Evolutionary conservation across 176 grass and related monocot genomes (phyloP).

Genomic region (Ampelocalamus luodianensis): DNA sequence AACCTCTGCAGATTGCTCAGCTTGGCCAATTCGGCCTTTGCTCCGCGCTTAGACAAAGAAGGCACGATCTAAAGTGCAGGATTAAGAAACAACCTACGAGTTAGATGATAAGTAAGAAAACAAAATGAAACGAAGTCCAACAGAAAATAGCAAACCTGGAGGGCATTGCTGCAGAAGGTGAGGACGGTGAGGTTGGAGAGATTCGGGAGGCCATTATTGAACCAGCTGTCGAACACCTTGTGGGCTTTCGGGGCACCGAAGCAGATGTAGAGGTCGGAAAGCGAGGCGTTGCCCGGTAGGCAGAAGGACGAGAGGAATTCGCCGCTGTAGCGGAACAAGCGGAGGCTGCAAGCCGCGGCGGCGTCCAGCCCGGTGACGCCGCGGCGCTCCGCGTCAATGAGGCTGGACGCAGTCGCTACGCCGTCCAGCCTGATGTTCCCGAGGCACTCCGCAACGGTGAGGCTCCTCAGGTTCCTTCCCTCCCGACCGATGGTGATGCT

Average conservation of each 20-base stretch:
- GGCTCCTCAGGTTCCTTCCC: constrained; percentile 33
- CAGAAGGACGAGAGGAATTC: constrained; percentile 30
- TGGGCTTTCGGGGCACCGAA: too few relatives aligned
- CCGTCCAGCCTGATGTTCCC: neutral
- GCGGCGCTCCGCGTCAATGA: constrained; percentile 51
- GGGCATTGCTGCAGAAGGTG: constrained; percentile 60
- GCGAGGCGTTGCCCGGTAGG: constrained; percentile 20
- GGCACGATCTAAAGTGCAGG: constrained; percentile 13
- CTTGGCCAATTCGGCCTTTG: neutral
- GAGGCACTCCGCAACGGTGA: constrained; percentile 55
- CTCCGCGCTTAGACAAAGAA: constrained; percentile 16
- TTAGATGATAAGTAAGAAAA: neutral
- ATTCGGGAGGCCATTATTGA: neutral
- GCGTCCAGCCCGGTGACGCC: constrained; percentile 20
- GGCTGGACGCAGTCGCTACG: neutral
- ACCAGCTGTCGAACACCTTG: too few relatives aligned
- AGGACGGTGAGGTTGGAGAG: constrained; percentile 45
- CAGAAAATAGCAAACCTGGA: constrained; percentile 47
- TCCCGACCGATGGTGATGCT: constrained; percentile 7
- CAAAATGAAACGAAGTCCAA: neutral
- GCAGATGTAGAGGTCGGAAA: constrained; percentile 51
- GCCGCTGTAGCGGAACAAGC: constrained; percentile 51
- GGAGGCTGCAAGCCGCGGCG: constrained; percentile 16
- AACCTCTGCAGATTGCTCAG: constrained; percentile 46
- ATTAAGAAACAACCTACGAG: neutral